phyloP scores from a whole-genome alignment of 2,329 filamentous ascomycete species.

The Rutstroemia sp. region DNA sequence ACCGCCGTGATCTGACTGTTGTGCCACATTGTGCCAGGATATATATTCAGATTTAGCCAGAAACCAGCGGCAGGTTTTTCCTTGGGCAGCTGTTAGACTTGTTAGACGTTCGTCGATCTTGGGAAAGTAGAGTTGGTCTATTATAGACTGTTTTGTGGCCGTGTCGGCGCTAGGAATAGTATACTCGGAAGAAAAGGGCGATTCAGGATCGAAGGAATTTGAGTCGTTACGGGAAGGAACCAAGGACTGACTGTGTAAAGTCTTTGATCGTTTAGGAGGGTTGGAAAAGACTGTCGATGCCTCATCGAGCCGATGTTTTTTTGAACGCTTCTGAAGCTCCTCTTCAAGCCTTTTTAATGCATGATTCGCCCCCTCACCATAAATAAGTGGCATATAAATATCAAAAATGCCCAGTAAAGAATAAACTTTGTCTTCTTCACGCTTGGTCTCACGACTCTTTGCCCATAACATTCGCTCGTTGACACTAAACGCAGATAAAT shows the following conservation, averaged over 20 bases:
- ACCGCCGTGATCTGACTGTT: slow-evolving; percentile 29
- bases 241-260: background rate
- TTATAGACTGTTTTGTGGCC: slow-evolving; percentile 17
- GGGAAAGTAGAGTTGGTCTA: slow-evolving; percentile 33
- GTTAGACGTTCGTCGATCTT: slow-evolving; percentile 33
- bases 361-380: slow-evolving; percentile 27
- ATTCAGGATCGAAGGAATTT: background rate
- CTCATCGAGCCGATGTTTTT: slow-evolving; percentile 14
- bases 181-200: background rate
- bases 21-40: slow-evolving; percentile 31
- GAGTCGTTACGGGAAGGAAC: background rate
- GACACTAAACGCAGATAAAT: slow-evolving; percentile 22
- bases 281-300: slow-evolving; percentile 4
- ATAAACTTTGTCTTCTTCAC: slow-evolving; percentile 33
- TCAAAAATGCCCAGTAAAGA: slow-evolving; percentile 38
- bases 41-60: slow-evolving; percentile 29
- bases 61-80: slow-evolving; percentile 37
- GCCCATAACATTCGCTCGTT: slow-evolving; percentile 31
- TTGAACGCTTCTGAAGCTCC: slow-evolving; percentile 24
- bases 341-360: slow-evolving; percentile 31
- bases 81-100: slow-evolving; percentile 32
- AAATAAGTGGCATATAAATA: slow-evolving; percentile 15
- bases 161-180: no score
- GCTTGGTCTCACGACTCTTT: slow-evolving; percentile 29
- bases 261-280: slow-evolving; percentile 13